A percentile compares a stretch with the other conserved stretches of the same genome.
Conservation (phyloP, 148 eudicot genomes). For the Fagopyrum esculentum region DNA sequence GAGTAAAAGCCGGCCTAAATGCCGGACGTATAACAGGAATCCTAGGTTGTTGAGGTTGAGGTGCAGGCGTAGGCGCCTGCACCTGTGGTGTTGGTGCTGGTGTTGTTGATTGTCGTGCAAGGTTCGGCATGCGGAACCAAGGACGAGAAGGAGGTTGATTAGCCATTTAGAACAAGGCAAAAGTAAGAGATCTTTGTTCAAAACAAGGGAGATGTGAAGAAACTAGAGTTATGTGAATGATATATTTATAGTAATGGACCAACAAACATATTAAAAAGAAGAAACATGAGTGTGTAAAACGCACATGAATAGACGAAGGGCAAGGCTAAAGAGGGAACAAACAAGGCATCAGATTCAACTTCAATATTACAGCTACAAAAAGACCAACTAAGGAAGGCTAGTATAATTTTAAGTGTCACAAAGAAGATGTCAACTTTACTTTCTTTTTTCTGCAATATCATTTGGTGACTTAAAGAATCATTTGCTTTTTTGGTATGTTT, state of each 20-base stretch:
- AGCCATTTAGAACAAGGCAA: background rate
- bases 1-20: conserved; percentile 5
- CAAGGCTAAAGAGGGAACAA: background rate
- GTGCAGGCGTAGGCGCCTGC: background rate
- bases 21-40: conserved; percentile 4
- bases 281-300: conserved; percentile 3
- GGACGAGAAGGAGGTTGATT: conserved; percentile 15
- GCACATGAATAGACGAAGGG: background rate
- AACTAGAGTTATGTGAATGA: background rate
- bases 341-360: conserved; percentile 6
- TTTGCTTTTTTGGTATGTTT: background rate
- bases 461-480: background rate
- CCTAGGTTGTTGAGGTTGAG: conserved; percentile 13
- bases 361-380: background rate
- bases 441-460: conserved; percentile 3
- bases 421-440: background rate
- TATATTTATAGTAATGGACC: background rate
- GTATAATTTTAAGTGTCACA: conserved; percentile 9
- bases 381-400: background rate
- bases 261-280: background rate
- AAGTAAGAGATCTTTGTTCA: background rate
- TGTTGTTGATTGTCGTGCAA: background rate
- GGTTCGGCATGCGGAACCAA: conserved; percentile 3
- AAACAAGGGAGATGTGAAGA: background rate
- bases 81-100: background rate